Evolutionary conservation across 495 filamentous ascomycete species (phyloP).

Genomic region (Chaetomidium leptoderma): DNA sequence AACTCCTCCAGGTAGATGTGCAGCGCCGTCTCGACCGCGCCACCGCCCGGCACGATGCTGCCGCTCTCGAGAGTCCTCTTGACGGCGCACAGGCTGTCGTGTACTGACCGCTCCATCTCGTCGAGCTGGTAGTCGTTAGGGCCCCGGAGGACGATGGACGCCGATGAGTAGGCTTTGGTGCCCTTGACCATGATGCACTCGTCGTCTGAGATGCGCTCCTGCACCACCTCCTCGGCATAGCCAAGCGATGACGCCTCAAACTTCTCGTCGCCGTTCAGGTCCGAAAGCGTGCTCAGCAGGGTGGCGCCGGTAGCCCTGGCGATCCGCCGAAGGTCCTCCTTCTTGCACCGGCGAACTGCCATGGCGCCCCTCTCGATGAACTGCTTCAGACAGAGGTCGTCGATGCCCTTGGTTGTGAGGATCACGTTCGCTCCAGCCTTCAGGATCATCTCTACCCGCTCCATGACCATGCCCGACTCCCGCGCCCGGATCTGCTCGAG

Average conservation of each 20-base stretch:
- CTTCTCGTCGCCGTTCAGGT: conserved; percentile 95
- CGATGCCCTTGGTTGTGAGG: conserved; percentile 96
- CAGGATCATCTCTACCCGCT: conserved; percentile 93
- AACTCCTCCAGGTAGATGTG: conserved; percentile 99
- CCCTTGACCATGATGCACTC: conserved; percentile 97
- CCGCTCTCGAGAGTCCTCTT: conserved; percentile 97
- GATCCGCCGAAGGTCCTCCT: conserved; percentile 94
- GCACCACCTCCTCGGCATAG: conserved; percentile 87
- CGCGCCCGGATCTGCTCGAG: conserved; percentile 93
- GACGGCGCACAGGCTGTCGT: conserved; percentile 93
- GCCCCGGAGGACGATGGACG: conserved; percentile 94
- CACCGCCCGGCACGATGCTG: conserved; percentile 92
- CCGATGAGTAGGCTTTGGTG: conserved; percentile 86
- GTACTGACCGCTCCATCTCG: conserved; percentile 98
- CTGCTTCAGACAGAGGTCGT: conserved; percentile 88
- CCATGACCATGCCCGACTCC: conserved; percentile 87
- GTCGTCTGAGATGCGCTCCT: conserved; percentile 97
- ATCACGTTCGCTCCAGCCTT: conserved; percentile 97
- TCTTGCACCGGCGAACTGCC: conserved; percentile 95
- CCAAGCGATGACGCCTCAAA: conserved; percentile 88
- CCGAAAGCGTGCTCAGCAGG: conserved; percentile 84
- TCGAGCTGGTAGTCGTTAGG: conserved; percentile 96
- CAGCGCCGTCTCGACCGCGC: conserved; percentile 95
- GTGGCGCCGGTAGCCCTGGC: conserved; percentile 95
- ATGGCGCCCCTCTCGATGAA: conserved; percentile 95